Conservation (phyloP, 2,329 filamentous ascomycete species). For the Clonostachys solani region DNA sequence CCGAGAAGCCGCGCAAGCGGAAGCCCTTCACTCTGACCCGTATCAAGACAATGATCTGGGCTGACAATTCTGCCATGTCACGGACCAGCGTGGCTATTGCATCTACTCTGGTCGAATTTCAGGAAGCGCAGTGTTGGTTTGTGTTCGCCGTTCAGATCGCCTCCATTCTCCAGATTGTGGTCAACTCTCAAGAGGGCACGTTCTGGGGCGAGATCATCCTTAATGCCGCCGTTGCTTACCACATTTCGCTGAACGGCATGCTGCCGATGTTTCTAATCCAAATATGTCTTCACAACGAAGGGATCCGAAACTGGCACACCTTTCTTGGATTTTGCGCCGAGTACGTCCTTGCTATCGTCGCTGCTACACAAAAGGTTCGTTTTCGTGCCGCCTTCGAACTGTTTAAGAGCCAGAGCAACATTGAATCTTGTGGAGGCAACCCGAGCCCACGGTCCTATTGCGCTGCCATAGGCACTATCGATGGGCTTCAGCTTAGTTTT, state of each 20-base stretch:
- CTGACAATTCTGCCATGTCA: conserved; percentile 25
- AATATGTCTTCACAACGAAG: conserved; percentile 29
- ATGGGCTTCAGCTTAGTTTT: conserved; percentile 25
- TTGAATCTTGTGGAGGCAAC: conserved; percentile 25
- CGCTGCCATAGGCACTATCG: conserved; percentile 23
- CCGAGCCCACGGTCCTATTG: conserved; percentile 32
- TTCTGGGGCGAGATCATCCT: conserved; percentile 33
- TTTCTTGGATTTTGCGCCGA: conserved; percentile 32
- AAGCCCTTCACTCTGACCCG: conserved; percentile 17
- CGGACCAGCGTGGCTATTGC: conserved; percentile 31
- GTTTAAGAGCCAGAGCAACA: conserved; percentile 22
- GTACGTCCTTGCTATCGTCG: conserved; percentile 29
- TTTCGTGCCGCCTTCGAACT: conserved; percentile 25
- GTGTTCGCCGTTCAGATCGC: conserved; percentile 32
- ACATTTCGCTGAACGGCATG: conserved; percentile 28
- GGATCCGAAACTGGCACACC: conserved; percentile 33
- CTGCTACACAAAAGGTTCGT: conserved; percentile 26
- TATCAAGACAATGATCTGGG: conserved; percentile 29
- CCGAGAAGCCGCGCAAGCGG: conserved; percentile 12
- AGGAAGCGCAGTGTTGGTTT: conserved; percentile 32
- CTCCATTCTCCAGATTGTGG: conserved; percentile 31
- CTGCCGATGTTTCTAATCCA: conserved; percentile 30
- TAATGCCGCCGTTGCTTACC: conserved; percentile 28
- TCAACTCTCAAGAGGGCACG: conserved; percentile 31
- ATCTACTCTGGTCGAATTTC: conserved; percentile 32